Evolutionary conservation across 352 stramenopile genomes (phyloP), one percentile per base, ranked within the genome.

Genomic region (Phytophthora citrophthora): DNA sequence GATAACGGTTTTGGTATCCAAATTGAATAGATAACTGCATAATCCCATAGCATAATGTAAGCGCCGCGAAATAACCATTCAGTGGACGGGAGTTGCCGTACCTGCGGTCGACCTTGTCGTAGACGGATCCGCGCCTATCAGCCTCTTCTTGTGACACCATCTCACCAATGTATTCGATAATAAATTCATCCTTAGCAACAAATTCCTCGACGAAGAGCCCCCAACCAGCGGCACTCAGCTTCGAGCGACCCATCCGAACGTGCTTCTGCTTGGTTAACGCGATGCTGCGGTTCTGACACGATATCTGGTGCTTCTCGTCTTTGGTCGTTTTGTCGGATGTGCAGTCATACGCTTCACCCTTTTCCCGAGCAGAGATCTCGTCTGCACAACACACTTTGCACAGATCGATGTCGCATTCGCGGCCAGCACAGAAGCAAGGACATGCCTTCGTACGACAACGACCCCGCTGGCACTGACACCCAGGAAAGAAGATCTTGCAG

Each of bases 131-230:
- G 48, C 95, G 83, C 10, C 92, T 76, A 72, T 98, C 93, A 10
- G 93, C 90, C 60, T 98, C 96, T 54, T 93, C 64, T 52, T 97
- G 92, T 13, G 90, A 87, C 6, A 98, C 88, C 72, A 97, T 84
- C 55, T 99, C 96, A 23, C 96, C 96, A 46, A 96, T 87, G 73
- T 99, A 99, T 68, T 98, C 94, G 60, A 93, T 83, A 32, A 99
- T 81, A 63, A 98, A 98, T 57, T 98, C 91, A 31, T 96, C 91
- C 58, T 97, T 98, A 32, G 84, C 83, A 16, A 98, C 77, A 36
- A 69, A 66, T 32, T 96, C 68, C 51, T 96, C 89, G 4, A 93
- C 89, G 64, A 96, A 99, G 8, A 98, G 71, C 5, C 96, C 96
- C 89, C 89, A 98, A 15, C 91, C 94, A 46, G 90, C 91, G 45